Evolutionary conservation across 495 filamentous ascomycete species (phyloP).

Genomic region (Podospora comata): DNA sequence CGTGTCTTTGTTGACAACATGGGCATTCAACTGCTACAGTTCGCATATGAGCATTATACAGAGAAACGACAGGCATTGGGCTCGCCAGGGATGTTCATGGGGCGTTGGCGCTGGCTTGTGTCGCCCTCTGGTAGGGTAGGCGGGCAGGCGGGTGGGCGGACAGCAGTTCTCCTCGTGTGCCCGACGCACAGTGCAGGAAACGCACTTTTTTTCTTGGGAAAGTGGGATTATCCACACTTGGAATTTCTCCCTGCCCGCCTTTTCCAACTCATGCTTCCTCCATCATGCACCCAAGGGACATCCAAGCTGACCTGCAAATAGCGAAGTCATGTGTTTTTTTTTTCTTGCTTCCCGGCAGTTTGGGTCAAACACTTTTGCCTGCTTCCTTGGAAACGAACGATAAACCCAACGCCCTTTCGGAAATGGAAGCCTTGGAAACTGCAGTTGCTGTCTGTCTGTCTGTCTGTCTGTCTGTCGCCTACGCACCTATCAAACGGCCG

Average conservation of each 20-base stretch:
- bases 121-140: background rate
- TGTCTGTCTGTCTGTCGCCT: background rate
- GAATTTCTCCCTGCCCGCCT: background rate
- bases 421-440: background rate
- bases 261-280: background rate
- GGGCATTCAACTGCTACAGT: background rate
- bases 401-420: background rate
- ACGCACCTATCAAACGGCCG: background rate
- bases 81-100: constrained; percentile 12
- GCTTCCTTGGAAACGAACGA: background rate
- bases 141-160: background rate
- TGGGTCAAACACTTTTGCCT: constrained; percentile 1
- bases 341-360: background rate
- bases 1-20: constrained; percentile 9
- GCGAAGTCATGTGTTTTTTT: too few relatives aligned
- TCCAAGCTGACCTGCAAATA: background rate
- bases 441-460: too few relatives aligned
- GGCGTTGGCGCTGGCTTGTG: background rate
- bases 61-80: background rate
- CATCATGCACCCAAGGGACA: background rate
- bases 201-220: background rate
- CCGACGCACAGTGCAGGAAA: background rate
- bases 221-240: background rate
- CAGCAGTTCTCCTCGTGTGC: background rate
- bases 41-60: background rate